phyloP scores from a whole-genome alignment of 352 stramenopile genomes.

The Phytophthora capsici region DNA sequence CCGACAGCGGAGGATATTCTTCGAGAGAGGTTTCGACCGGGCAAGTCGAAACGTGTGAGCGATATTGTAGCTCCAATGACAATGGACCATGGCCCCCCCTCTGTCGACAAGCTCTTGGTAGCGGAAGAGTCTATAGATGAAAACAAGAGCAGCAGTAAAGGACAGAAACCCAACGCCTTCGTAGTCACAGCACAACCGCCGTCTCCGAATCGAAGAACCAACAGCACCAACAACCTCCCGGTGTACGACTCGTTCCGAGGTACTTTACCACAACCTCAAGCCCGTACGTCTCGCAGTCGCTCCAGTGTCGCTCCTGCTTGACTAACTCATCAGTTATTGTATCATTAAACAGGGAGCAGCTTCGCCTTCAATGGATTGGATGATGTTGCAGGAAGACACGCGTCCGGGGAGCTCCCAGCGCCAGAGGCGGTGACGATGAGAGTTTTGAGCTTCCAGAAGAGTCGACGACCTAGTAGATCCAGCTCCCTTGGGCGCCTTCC shows the following conservation, averaged over 20 bases:
- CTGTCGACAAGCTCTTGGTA: slow-evolving; percentile 35
- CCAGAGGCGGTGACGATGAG: slow-evolving; percentile 44
- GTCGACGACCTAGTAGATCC: slow-evolving; percentile 24
- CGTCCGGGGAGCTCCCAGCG: slow-evolving; percentile 16
- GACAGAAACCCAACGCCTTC: slow-evolving; percentile 13
- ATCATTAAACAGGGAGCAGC: slow-evolving; percentile 23
- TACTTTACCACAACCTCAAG: slow-evolving; percentile 11
- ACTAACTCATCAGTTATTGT: slow-evolving; percentile 11
- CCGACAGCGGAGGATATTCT: slow-evolving; percentile 68
- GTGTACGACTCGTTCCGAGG: slow-evolving; percentile 33
- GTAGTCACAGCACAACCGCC: slow-evolving; percentile 22
- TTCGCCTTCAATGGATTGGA: slow-evolving; percentile 48
- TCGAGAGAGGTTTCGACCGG: slow-evolving; percentile 46
- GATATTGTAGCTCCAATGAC: slow-evolving; percentile 26
- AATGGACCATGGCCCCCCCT: slow-evolving; percentile 4
- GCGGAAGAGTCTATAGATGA: slow-evolving; percentile 26
- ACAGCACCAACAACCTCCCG: slow-evolving; percentile 27
- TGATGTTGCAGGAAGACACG: slow-evolving; percentile 3
- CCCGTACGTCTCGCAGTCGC: slow-evolving; percentile 23
- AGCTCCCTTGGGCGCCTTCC: slow-evolving; percentile 26
- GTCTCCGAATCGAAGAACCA: slow-evolving; percentile 13
- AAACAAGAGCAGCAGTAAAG: slow-evolving; percentile 14
- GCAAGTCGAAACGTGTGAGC: slow-evolving; percentile 25
- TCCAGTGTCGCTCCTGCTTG: neutral
- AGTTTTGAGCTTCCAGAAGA: slow-evolving; percentile 44